Percentiles rank a stretch among this genome's conserved stretches.
These are phyloP conservation scores for Cladophialophora yegresii DNA, from an alignment of 2,329 filamentous ascomycete genomes.

Conservation along the genomic window DNA sequence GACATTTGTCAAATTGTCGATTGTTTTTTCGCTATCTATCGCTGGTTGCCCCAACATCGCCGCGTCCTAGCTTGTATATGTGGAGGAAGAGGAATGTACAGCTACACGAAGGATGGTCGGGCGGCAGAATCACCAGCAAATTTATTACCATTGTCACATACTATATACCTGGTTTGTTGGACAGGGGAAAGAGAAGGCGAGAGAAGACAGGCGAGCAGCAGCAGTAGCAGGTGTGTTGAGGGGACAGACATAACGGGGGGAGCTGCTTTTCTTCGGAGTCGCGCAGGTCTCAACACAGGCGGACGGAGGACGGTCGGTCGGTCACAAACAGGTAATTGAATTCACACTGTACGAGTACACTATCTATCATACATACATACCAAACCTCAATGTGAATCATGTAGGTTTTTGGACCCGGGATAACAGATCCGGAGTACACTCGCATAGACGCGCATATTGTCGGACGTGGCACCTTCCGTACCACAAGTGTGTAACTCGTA, in stretches of 20 bases:
- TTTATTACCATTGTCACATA: slow-evolving; percentile 3
- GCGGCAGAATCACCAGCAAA: neutral
- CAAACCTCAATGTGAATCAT: too few species aligned
- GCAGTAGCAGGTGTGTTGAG: neutral
- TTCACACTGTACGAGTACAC: neutral
- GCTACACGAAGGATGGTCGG: neutral
- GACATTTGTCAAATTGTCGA: neutral
- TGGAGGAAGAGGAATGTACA: neutral
- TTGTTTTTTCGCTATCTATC: neutral
- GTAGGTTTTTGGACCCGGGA: too few species aligned
- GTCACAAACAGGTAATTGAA: neutral
- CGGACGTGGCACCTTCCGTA: too few species aligned
- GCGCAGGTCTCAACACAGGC: neutral
- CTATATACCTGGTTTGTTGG: neutral
- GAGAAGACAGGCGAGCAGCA: neutral
- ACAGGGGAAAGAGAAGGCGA: neutral
- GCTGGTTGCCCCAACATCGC: neutral
- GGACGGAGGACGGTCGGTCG: neutral
- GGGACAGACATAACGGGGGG: neutral
- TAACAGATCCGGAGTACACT: too few species aligned
- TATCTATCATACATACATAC: neutral
- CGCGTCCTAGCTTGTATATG: neutral
- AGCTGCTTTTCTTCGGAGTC: neutral
- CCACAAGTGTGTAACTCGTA: too few species aligned
- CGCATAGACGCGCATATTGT: too few species aligned